Evolutionary conservation across 2,329 filamentous ascomycete genomes (phyloP).

Genomic region (Didymella segeticola): DNA sequence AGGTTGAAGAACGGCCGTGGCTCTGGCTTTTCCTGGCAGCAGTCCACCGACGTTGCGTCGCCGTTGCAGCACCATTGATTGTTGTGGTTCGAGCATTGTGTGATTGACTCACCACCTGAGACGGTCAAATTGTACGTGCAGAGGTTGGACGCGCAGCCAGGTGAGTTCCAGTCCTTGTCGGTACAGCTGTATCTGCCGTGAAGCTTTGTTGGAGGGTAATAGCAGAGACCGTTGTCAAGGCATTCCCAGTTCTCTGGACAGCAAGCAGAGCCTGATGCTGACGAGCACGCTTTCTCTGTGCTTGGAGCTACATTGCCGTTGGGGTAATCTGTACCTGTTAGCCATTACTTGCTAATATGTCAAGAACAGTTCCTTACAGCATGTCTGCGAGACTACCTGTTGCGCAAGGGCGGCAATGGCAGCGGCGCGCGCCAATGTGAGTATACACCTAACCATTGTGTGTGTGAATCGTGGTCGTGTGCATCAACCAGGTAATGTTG

Average conservation of each 20-base stretch:
- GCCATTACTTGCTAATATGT: background rate
- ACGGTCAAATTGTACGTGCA: conserved; percentile 41
- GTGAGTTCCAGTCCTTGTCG: conserved; percentile 42
- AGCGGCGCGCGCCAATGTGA: conserved; percentile 30
- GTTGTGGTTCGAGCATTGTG: conserved; percentile 42
- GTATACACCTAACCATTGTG: conserved; percentile 25
- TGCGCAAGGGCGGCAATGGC: conserved; percentile 23
- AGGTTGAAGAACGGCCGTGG: conserved; percentile 45
- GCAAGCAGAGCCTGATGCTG: conserved; percentile 43
- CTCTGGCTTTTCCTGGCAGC: conserved; percentile 40
- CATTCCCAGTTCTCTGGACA: conserved; percentile 47
- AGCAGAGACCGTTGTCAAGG: conserved; percentile 48
- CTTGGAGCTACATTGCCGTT: conserved; percentile 36
- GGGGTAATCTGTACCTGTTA: conserved; percentile 43
- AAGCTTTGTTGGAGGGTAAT: conserved; percentile 34
- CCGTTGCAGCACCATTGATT: conserved; percentile 48
- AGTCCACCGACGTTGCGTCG: conserved; percentile 36
- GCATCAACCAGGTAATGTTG: conserved; percentile 11
- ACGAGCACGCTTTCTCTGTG: conserved; percentile 44
- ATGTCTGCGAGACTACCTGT: conserved; percentile 34
- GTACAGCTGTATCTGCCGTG: conserved; percentile 47
- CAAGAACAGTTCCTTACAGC: conserved; percentile 31
- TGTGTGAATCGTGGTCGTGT: background rate
- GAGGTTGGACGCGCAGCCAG: conserved; percentile 42
- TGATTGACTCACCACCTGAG: conserved; percentile 40